Evolutionary conservation across 495 filamentous ascomycete genomes (phyloP), one percentile per base, ranked within the genome.

Genomic region (Cercophora newfieldiana): DNA sequence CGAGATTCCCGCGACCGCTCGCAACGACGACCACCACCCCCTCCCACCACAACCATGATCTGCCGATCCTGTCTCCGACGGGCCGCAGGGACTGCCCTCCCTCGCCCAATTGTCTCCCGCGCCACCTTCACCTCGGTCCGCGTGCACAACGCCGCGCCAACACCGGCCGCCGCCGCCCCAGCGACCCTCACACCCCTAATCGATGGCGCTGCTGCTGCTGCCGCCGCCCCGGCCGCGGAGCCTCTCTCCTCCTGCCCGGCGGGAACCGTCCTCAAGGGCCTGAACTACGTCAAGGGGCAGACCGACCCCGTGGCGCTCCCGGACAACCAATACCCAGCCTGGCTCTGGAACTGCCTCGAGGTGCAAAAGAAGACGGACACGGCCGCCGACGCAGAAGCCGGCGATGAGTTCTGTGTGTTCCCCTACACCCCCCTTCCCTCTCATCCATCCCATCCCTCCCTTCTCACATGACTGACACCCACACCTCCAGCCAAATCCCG

Each of bases 301-400:
- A 83, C 83, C 47, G 88, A 92, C 72, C 87, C 88, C 0, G 69
- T 96, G 12, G 95, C 95, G 29, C 80, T 87, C 70, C 85, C 89
- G 60, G 95, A 99, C 74, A 79, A 85, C 31, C 93, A 92, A 61
- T 99, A 99, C 80, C 95, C 95, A 18, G 84, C 81, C 14, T 99
- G 95, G 95, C 79, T 99, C 60, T 99, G 95, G 95, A 78, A 72
- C 0, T 85, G 93, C 68, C 79, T 97, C 25, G 85, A 86, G 19
- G 79, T 84, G 74, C 73, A 79, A 69, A 82, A 83, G 71, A 83
- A 82, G 44, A 70, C 67, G 1, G 74, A 68, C 10, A 72, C 68
- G 1, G 75, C 66, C 6, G 77, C 66, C 10, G 78, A 77, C 16
- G 78, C 76, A 21, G 80, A 81, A 2, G 82, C 74, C 8, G 88